These are phyloP conservation scores for Phytophthora idaei DNA, from an alignment of 352 stramenopile species.

Conservation along the genomic window DNA sequence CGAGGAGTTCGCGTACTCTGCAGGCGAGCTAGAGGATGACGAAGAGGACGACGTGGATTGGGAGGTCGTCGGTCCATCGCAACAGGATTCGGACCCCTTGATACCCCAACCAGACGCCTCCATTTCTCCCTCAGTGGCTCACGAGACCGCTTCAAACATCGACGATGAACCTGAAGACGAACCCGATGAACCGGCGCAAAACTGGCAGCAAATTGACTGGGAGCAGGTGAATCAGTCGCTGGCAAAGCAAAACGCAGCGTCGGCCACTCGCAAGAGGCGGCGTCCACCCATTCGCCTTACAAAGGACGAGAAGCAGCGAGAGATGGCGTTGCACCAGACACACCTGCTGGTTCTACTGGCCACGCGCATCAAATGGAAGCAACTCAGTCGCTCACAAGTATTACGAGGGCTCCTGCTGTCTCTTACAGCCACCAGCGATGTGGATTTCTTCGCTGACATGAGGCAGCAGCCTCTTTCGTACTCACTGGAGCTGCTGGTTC, in stretches of 20 bases:
- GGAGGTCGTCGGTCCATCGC: constrained; percentile 56
- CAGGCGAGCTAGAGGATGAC: constrained; percentile 42
- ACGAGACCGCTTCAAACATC: constrained; percentile 18
- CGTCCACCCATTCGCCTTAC: constrained; percentile 53
- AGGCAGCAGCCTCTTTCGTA: constrained; percentile 49
- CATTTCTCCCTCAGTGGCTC: constrained; percentile 10
- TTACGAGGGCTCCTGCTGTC: constrained; percentile 68
- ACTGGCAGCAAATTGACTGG: constrained; percentile 69
- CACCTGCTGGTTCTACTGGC: constrained; percentile 73
- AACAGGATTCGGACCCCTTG: not conserved
- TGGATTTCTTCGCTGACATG: constrained; percentile 56
- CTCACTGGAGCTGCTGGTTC: constrained; percentile 66
- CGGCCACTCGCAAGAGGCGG: constrained; percentile 41
- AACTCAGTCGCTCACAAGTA: constrained; percentile 45
- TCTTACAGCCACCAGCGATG: constrained; percentile 41
- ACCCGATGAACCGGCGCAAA: constrained; percentile 13
- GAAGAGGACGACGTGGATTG: constrained; percentile 69
- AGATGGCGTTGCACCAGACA: constrained; percentile 67
- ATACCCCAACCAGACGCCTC: not conserved
- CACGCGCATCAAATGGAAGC: constrained; percentile 52
- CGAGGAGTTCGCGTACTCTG: constrained; percentile 63
- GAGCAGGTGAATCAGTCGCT: constrained; percentile 68
- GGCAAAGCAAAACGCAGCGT: constrained; percentile 23
- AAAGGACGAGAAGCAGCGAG: constrained; percentile 65
- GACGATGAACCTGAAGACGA: constrained; percentile 12